Evolutionary conservation across 108 stramenopile species (phyloP).

Genomic region (Stephanodiscus triporus): DNA sequence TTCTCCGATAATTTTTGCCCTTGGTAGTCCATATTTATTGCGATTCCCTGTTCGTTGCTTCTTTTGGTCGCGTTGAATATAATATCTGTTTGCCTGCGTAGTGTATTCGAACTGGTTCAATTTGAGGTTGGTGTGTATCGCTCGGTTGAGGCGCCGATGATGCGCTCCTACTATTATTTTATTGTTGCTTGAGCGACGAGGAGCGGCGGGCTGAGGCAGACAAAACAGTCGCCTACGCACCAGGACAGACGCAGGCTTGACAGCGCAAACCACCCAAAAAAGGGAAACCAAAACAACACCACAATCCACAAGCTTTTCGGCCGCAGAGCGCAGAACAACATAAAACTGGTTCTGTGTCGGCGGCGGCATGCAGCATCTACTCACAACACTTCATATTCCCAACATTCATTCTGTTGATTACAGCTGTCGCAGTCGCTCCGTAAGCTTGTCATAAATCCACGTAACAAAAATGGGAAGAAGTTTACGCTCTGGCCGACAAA

Average conservation of each 20-base stretch:
- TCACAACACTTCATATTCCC: not conserved
- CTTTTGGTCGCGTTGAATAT: not conserved
- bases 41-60: not conserved
- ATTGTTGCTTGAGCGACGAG: no score
- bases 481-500: constrained; percentile 43
- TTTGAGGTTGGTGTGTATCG: no score
- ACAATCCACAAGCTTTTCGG: no score
- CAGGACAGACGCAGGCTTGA: not conserved
- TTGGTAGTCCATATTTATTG: constrained; percentile 84
- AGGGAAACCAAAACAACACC: not conserved
- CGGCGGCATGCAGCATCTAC: no score
- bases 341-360: no score
- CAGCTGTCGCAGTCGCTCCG: not conserved
- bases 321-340: no score
- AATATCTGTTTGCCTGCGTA: not conserved
- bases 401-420: not conserved
- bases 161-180: no score
- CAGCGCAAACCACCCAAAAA: not conserved
- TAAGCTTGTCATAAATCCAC: not conserved
- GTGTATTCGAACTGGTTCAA: not conserved
- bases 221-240: no score
- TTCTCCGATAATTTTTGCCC: constrained; percentile 85
- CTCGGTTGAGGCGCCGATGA: no score
- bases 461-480: constrained; percentile 30
- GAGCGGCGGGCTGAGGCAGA: no score